A percentile compares a stretch with the other conserved stretches of the same genome.
phyloP scores from a whole-genome alignment of 2,329 filamentous ascomycete genomes.

The Chaetomiaceae sp. region DNA sequence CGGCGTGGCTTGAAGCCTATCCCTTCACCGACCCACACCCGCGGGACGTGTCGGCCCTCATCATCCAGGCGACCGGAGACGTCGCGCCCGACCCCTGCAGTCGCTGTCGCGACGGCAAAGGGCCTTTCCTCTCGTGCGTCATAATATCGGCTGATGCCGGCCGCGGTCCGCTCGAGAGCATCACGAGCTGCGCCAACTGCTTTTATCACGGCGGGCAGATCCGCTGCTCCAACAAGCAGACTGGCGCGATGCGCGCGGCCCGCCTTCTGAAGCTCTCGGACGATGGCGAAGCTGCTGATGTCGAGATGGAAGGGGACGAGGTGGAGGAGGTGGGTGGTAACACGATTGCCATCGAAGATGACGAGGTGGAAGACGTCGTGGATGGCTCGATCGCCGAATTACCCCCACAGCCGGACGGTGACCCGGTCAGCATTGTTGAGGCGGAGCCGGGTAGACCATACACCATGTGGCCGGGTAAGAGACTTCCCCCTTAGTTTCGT shows the following conservation, averaged over 20 bases:
- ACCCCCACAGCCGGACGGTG: background rate
- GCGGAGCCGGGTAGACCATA: constrained; percentile 17
- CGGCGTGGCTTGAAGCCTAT: constrained; percentile 14
- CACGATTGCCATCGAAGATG: background rate
- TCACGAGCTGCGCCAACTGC: constrained; percentile 28
- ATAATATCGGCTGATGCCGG: constrained; percentile 21
- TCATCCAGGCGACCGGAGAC: constrained; percentile 30
- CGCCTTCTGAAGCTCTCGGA: constrained; percentile 2
- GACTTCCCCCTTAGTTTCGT: background rate
- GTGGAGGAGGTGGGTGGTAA: background rate
- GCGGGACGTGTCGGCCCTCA: constrained; percentile 26
- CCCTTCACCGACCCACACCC: constrained; percentile 22
- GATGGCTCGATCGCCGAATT: background rate
- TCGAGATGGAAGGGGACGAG: background rate
- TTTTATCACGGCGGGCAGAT: constrained; percentile 25
- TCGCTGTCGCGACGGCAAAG: constrained; percentile 22
- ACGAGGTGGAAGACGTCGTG: background rate
- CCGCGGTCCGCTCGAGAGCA: constrained; percentile 1
- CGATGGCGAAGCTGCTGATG: too few relatives aligned
- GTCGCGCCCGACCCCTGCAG: constrained; percentile 23
- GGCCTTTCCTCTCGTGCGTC: constrained; percentile 29
- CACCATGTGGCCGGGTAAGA: constrained; percentile 19
- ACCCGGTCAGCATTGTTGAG: background rate
- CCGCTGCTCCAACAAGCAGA: constrained; percentile 20
- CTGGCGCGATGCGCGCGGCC: constrained; percentile 9